phyloP scores from a whole-genome alignment of 345 rosid genomes.

The Rhodamnia rubescens region DNA sequence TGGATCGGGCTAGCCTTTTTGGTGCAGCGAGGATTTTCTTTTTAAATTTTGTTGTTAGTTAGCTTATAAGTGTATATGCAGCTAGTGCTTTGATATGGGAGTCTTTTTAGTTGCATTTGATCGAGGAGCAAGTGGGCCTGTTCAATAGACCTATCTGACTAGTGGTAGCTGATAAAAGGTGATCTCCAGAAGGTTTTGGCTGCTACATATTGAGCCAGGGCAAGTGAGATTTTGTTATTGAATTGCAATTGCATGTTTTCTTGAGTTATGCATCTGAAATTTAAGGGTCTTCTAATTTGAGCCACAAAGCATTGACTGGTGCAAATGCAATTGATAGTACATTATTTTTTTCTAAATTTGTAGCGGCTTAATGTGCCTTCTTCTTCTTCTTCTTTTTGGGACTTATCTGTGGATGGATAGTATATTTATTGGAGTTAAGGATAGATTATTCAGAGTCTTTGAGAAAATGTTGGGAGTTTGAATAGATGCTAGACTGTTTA shows the following conservation, averaged over 20 bases:
- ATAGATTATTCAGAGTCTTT: not conserved
- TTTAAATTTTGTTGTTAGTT: not conserved
- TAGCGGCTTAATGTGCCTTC: not conserved
- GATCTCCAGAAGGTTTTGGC: not conserved
- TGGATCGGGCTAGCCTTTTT: not conserved
- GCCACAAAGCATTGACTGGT: not conserved
- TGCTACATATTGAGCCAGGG: not conserved
- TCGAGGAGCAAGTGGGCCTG: not conserved
- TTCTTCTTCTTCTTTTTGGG: not conserved
- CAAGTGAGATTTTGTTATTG: not conserved
- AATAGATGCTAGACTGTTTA: not conserved
- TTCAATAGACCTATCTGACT: not conserved
- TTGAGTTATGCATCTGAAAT: not conserved
- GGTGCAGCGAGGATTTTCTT: not conserved
- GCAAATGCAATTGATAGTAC: not conserved
- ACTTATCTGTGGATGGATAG: not conserved
- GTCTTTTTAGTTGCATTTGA: not conserved
- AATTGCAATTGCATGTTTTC: not conserved
- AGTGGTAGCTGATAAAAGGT: not conserved
- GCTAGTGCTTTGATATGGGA: not conserved
- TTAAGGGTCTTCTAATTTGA: not conserved
- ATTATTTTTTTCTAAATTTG: not conserved
- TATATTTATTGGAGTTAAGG: not conserved
- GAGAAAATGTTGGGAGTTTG: not conserved
- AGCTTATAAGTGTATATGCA: not conserved